Percentiles rank a stretch among this genome's conserved stretches.
Evolutionary conservation across 768 basidiomycete species (phyloP).

Genomic region (Rhodotorula sphaerocarpa): DNA sequence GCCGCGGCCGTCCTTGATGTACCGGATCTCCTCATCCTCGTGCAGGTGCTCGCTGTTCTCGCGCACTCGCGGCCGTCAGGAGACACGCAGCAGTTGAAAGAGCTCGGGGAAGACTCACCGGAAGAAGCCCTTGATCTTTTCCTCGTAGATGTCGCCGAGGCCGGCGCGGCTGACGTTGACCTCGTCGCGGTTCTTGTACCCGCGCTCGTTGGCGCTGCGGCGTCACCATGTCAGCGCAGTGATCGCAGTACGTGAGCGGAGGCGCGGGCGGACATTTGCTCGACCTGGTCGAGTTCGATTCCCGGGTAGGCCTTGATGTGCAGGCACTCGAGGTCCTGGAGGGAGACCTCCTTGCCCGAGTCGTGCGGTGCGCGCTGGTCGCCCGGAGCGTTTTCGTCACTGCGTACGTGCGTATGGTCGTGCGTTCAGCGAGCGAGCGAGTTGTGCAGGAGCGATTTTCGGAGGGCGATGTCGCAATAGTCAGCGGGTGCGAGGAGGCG

Average conservation of each 20-base stretch:
- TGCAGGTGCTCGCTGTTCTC: constrained; percentile 58
- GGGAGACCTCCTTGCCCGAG: constrained; percentile 53
- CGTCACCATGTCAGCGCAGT: not conserved
- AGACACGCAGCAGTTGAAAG: too few species aligned
- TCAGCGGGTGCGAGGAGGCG: too few species aligned
- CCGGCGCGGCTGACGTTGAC: constrained; percentile 70
- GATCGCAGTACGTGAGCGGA: not conserved
- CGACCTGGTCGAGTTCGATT: constrained; percentile 54
- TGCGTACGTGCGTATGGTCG: too few species aligned
- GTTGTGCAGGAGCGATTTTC: not conserved
- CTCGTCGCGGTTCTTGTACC: constrained; percentile 73
- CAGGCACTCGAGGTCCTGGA: constrained; percentile 51
- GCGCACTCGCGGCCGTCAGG: not conserved
- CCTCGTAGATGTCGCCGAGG: constrained; percentile 74
- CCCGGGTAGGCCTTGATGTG: constrained; percentile 64
- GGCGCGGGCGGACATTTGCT: constrained; percentile 43
- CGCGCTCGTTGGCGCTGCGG: constrained; percentile 53
- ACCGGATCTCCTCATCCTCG: constrained; percentile 92
- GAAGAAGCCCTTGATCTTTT: constrained; percentile 69
- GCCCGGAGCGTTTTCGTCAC: constrained; percentile 34
- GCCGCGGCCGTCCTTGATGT: constrained; percentile 73
- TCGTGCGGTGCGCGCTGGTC: constrained; percentile 78
- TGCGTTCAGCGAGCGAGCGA: not conserved
- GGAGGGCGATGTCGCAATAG: not conserved
- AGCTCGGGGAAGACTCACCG: too few species aligned